A percentile compares a stretch with the other conserved stretches of the same genome.
Conservation (phyloP, 192 early-diverging fungal genomes). For the Phycomyces nitens region DNA sequence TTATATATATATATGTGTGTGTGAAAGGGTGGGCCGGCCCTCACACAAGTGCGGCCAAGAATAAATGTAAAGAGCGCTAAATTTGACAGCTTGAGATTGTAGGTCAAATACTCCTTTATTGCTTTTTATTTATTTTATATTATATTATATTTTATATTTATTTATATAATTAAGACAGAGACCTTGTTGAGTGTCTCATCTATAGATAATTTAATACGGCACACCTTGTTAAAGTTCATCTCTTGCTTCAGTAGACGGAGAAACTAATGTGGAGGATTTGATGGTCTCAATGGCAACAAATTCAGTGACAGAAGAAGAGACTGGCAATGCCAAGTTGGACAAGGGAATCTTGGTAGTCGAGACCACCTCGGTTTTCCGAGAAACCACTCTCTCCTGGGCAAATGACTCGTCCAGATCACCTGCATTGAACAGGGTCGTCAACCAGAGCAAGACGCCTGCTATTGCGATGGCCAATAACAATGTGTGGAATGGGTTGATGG, state of each 20-base stretch:
- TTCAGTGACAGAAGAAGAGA: not conserved
- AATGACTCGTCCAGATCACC: not conserved
- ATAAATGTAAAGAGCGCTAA: too few species aligned
- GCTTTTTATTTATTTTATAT: too few species aligned
- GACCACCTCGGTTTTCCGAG: not conserved
- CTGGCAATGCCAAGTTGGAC: not conserved
- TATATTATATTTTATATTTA: too few species aligned
- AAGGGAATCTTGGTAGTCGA: not conserved
- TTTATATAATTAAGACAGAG: too few species aligned
- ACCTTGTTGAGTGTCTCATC: too few species aligned
- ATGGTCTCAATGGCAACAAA: not conserved
- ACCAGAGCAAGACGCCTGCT: slow-evolving; percentile 4
- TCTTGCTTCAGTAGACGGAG: not conserved
- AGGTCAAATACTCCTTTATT: too few species aligned
- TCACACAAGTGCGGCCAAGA: too few species aligned
- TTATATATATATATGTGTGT: too few species aligned
- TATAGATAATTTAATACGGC: too few species aligned
- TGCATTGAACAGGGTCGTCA: not conserved
- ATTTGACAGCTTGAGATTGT: too few species aligned
- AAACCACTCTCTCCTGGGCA: not conserved
- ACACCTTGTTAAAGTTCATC: too few species aligned
- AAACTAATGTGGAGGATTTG: not conserved
- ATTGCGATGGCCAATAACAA: slow-evolving; percentile 16
- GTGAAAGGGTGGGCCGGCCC: too few species aligned
- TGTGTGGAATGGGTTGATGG: slow-evolving; percentile 25